Percentiles rank a stretch among this genome's conserved stretches.
phyloP scores from a whole-genome alignment of 306 rosid genomes.

The Arachis hypogaea region DNA sequence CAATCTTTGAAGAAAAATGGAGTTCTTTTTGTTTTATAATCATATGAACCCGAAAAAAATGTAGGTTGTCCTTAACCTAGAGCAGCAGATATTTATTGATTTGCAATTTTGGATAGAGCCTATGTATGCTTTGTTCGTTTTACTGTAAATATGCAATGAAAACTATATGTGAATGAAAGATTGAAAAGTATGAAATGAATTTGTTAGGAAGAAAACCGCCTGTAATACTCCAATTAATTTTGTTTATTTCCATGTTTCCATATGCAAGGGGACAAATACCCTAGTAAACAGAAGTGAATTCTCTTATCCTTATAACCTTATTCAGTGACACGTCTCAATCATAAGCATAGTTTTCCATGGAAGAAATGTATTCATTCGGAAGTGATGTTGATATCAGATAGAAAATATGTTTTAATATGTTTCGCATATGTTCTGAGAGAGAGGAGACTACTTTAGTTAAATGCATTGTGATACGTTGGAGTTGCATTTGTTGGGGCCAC shows the following conservation, averaged over 20 bases:
- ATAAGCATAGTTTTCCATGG: background rate
- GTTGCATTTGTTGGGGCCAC: slow-evolving; percentile 8
- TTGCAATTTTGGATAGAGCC: background rate
- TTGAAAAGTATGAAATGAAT: too few relatives aligned
- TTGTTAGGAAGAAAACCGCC: too few relatives aligned
- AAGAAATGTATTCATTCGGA: background rate
- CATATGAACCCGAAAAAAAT: slow-evolving; percentile 1
- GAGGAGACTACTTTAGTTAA: background rate
- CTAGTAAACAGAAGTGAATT: background rate
- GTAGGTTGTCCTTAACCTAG: slow-evolving; percentile 9
- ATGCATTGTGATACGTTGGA: background rate
- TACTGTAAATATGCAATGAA: background rate
- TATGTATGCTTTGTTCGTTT: background rate
- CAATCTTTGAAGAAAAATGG: background rate
- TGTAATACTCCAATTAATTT: too few relatives aligned
- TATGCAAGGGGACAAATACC: background rate
- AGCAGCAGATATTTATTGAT: slow-evolving; percentile 15
- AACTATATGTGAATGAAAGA: background rate
- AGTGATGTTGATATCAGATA: background rate
- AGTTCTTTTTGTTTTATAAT: background rate
- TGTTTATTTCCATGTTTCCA: background rate
- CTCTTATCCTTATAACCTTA: background rate
- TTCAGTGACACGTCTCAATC: background rate
- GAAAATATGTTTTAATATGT: background rate
- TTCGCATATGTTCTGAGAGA: background rate